phyloP scores from a whole-genome alignment of 768 basidiomycete species.

The Naganishia randhawae region DNA sequence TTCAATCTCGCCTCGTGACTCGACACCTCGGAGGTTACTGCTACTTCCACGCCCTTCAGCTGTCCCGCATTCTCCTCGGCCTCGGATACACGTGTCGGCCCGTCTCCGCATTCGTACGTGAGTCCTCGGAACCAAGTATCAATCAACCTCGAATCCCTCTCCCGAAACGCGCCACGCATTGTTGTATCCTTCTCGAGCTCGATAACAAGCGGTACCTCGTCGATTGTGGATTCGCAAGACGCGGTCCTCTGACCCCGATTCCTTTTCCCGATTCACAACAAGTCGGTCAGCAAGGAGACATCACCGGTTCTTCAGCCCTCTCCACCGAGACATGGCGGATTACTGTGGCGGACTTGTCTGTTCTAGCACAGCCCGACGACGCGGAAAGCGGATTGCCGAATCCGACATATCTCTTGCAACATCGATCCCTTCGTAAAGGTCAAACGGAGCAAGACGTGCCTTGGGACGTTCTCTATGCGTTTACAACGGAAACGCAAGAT shows the following conservation, averaged over 20 bases:
- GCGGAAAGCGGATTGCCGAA: not conserved
- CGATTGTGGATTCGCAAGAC: constrained; percentile 19
- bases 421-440: constrained; percentile 6
- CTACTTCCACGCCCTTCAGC: constrained; percentile 23
- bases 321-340: constrained; percentile 11
- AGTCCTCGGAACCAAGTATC: not conserved
- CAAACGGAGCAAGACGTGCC: not conserved
- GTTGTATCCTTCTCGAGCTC: constrained; percentile 21
- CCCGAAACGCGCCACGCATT: constrained; percentile 16
- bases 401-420: constrained; percentile 11
- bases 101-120: constrained; percentile 4
- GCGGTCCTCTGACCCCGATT: constrained; percentile 9
- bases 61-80: constrained; percentile 12
- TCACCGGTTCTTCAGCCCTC: not conserved
- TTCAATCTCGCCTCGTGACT: constrained; percentile 12
- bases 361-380: not conserved
- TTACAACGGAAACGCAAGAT: constrained; percentile 2
- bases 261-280: not conserved
- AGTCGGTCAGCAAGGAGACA: not conserved
- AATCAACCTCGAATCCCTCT: not conserved
- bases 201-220: not conserved
- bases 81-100: constrained; percentile 16
- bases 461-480: constrained; percentile 20
- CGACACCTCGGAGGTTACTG: constrained; percentile 23
- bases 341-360: not conserved